Percentiles rank a stretch among this genome's conserved stretches.
phyloP scores from a whole-genome alignment of 805 yeast genomes.

The Dipodascopsis tothii region DNA sequence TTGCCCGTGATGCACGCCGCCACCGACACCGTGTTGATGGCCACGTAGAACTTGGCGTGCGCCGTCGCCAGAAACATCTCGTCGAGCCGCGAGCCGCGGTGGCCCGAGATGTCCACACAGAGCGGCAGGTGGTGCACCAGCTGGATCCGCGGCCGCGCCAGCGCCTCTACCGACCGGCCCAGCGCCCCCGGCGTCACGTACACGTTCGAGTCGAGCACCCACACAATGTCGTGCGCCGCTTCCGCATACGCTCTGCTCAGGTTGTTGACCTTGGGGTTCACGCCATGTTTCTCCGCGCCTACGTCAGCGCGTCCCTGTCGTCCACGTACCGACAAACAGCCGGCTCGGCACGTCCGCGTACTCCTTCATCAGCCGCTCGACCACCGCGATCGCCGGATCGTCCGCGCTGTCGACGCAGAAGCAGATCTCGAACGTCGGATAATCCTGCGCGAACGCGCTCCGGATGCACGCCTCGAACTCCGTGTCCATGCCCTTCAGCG shows the following conservation, averaged over 20 bases:
- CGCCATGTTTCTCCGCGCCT: slow-evolving; percentile 49
- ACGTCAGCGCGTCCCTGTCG: slow-evolving; percentile 2
- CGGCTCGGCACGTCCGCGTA: slow-evolving; percentile 54
- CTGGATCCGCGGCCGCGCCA: slow-evolving; percentile 40
- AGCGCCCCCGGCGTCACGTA: slow-evolving; percentile 65
- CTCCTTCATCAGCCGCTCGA: slow-evolving; percentile 41
- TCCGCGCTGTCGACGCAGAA: slow-evolving; percentile 61
- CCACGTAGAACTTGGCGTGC: slow-evolving; percentile 77
- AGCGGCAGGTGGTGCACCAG: slow-evolving; percentile 79
- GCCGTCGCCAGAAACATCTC: slow-evolving; percentile 79
- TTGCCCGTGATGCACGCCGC: slow-evolving; percentile 93
- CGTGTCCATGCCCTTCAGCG: slow-evolving; percentile 77
- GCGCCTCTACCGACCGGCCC: slow-evolving; percentile 48
- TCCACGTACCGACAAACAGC: slow-evolving; percentile 40
- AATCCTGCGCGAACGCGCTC: slow-evolving; percentile 59
- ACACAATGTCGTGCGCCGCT: slow-evolving; percentile 65
- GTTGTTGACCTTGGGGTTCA: slow-evolving; percentile 85
- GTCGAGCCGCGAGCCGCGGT: slow-evolving; percentile 63
- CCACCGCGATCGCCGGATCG: slow-evolving; percentile 62
- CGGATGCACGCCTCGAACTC: slow-evolving; percentile 62
- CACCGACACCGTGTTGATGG: slow-evolving; percentile 61
- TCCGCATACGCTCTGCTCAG: slow-evolving; percentile 66
- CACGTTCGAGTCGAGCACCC: slow-evolving; percentile 84
- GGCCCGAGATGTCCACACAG: slow-evolving; percentile 35
- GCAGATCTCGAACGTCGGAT: slow-evolving; percentile 64